Base-by-base conservation (phyloP, 2,329 filamentous ascomycete species). In the Ramularia collo-cygni region DNA sequence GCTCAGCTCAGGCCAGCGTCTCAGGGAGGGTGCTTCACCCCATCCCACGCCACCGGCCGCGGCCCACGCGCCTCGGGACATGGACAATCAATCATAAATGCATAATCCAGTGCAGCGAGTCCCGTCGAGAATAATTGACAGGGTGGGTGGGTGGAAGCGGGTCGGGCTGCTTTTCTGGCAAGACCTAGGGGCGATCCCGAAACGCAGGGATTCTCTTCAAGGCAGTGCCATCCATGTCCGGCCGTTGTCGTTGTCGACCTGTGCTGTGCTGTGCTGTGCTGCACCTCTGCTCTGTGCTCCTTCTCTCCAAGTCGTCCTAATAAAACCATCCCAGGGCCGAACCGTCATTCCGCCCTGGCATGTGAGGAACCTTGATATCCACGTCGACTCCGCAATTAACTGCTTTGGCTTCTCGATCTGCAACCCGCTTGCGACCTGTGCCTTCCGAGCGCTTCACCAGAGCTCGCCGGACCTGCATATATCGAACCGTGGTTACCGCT, bases 341-440 rank as follows among this genome's bases (percentile, higher is more conserved):
- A 38, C 35, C 39, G 27, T 28, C 19, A 30, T 42, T 21, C 34
- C 29, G 34, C 3, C n/a, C 9, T 17, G 16, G 13, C 18, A 34
- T 37, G 35, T n/a, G n/a, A n/a, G 18, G 13, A 42, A 42, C 34
- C 39, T 37, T 37, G 34, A 37, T 36, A 40, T 35, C 37, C 37
- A 40, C 37, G 37, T 36, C 21, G 21, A 24, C 39, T 42, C 39
- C 39, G 39, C 39, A 42, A 31, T 34, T 29, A 9, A 12, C n/a
- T 37, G 10, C 21, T 24, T 24, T 24, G 21, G 32, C 33, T 35
- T 2, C 12, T 18, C 30, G 35, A 29, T 38, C 35, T 38, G 27
- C 35, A 29, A 21, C 35, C 24, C 17, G 2, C 15, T 13, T 17
- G 15, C 38, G 29, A 32, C 31, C 38, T 24, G 24, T 19, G 8